Evolutionary conservation across 495 filamentous ascomycete species (phyloP), one percentile per base, ranked within the genome.

Genomic region (Haplographium delicatum): DNA sequence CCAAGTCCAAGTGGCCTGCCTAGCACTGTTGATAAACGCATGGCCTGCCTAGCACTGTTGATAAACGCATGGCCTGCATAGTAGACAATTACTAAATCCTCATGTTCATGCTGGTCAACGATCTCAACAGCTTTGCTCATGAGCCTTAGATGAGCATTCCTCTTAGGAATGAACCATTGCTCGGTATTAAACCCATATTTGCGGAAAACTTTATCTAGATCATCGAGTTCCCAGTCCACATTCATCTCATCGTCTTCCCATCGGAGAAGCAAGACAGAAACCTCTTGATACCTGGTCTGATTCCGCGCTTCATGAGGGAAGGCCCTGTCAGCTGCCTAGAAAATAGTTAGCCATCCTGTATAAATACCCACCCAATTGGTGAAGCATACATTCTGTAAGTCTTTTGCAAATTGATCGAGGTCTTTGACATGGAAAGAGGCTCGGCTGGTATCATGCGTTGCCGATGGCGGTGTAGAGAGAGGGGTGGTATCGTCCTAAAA

Each of bases 241-340:
- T 75, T 73, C 44, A 79, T 57, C 53, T 79, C 74, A 45, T 79
- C 76, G 38, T 68, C 73, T 31, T 68, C 66, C 77, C 77, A 81
- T 58, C 75, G 73, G 18, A 81, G 61, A 55, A 79, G 68, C 38
- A 81, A 54, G 9, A 63, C 72, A 31, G 71, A 68, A 16, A 81
- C 76, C 41, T 73, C 69, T 45, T 60, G 66, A 57, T 79, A 81
- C 38, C 76, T 58, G 37, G 71, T 67, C 18, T 64, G 62, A 37
- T 66, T 53, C 25, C 57, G 59, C 23, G 67, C 69, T 41, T 59
- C 60, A 41, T 73, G 74, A 16, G 73, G 73, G 56, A 76, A 76
- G 19, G 72, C 73, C 46, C 71, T 62, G 40, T 54, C 62, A n/a
- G 72, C 73, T 49, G 73, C 74, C 73, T 76, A 58, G 9, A 47